phyloP scores from a whole-genome alignment of 176 grass and related monocot genomes.

The Puya raimondii region DNA sequence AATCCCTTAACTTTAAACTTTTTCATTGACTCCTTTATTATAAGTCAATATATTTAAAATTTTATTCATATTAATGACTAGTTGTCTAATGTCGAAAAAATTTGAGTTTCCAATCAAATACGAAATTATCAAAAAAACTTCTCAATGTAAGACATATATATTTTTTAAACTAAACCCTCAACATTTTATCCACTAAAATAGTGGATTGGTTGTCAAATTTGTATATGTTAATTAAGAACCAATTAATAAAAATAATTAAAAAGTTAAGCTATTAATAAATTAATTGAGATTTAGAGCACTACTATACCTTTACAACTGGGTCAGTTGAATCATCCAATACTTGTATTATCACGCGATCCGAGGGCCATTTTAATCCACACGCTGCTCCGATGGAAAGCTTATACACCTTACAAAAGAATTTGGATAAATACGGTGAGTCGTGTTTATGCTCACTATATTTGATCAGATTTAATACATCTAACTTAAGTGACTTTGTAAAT shows the following conservation, averaged over 20 bases:
- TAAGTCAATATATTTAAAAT: no score
- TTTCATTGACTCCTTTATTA: no score
- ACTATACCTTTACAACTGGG: slow-evolving; percentile 53
- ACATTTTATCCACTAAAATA: neutral
- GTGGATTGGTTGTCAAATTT: slow-evolving; percentile 4
- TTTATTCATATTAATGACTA: no score
- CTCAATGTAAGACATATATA: no score
- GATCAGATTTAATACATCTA: neutral
- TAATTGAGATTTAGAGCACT: no score
- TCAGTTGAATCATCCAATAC: slow-evolving; percentile 96
- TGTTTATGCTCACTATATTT: neutral
- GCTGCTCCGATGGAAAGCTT: slow-evolving; percentile 89
- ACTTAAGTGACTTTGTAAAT: neutral
- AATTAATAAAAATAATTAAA: no score
- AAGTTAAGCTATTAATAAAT: no score
- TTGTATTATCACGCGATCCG: slow-evolving; percentile 65
- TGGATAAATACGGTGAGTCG: neutral
- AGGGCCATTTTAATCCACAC: slow-evolving; percentile 66
- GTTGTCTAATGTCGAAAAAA: no score
- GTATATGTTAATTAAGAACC: neutral
- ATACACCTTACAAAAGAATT: slow-evolving; percentile 52
- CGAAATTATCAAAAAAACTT: no score
- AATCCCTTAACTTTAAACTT: no score
- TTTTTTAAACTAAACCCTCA: no score
- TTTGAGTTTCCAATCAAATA: no score